Percentiles rank a stretch among this genome's conserved stretches.
Conservation (phyloP, 495 filamentous ascomycete species). For the Penicillium coprophilum region DNA sequence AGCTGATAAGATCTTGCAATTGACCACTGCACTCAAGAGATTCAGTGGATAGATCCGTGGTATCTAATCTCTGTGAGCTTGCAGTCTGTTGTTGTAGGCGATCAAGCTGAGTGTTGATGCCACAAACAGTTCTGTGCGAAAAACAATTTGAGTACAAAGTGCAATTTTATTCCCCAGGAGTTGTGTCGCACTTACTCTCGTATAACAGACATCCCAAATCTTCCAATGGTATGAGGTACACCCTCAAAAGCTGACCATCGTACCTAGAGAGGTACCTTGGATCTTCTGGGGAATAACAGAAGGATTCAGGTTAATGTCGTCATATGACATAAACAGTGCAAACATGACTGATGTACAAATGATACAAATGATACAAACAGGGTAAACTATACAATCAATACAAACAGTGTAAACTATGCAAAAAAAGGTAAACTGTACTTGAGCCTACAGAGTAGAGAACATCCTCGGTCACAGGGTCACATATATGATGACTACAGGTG, state of each 20-base stretch:
- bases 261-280: neutral
- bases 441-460: constrained; percentile 13
- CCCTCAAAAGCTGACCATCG: neutral
- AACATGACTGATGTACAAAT: too few species aligned
- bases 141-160: constrained; percentile 2
- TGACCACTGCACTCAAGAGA: constrained; percentile 21
- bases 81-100: constrained; percentile 57
- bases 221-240: neutral
- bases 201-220: constrained; percentile 8
- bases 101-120: constrained; percentile 78
- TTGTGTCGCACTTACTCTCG: constrained; percentile 8
- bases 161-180: neutral
- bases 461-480: constrained; percentile 1
- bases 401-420: constrained; percentile 9
- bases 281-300: neutral
- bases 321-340: constrained; percentile 18
- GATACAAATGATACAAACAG: constrained; percentile 16
- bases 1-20: constrained; percentile 64
- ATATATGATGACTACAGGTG: neutral
- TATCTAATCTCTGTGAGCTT: constrained; percentile 21
- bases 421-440: constrained; percentile 10
- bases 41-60: constrained; percentile 17
- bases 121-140: constrained; percentile 66
- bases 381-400: constrained; percentile 12
- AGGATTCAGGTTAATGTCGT: constrained; percentile 12